Evolutionary conservation across 306 rosid species (phyloP).

Genomic region (Lotus japonicus): DNA sequence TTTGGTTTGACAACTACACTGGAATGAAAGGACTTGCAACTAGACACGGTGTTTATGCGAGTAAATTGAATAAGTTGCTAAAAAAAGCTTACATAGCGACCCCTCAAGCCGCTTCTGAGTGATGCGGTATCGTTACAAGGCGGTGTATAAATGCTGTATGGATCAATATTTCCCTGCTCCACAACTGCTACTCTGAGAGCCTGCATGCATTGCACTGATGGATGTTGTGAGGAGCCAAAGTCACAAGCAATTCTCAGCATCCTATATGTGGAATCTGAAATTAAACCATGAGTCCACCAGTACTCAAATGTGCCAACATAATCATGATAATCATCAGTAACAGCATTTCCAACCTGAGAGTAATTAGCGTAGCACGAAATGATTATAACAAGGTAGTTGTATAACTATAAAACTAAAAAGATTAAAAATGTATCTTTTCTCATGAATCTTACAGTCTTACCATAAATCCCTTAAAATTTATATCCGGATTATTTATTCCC

Average conservation of each 20-base stretch:
- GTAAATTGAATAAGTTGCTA: not conserved
- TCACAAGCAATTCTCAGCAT: slow-evolving; percentile 50
- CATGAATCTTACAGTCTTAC: slow-evolving; percentile 40
- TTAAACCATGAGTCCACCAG: slow-evolving; percentile 96
- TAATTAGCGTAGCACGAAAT: slow-evolving; percentile 12
- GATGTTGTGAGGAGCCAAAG: slow-evolving; percentile 66
- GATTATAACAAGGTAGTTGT: not conserved
- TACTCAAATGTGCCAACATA: slow-evolving; percentile 81
- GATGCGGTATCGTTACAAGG: slow-evolving; percentile 62
- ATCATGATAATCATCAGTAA: slow-evolving; percentile 88
- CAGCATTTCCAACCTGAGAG: slow-evolving; percentile 87
- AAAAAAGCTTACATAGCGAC: slow-evolving; percentile 70
- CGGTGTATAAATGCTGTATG: slow-evolving; percentile 69
- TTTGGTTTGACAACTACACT: too few relatives aligned
- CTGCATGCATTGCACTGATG: slow-evolving; percentile 57
- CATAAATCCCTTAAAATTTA: slow-evolving; percentile 85
- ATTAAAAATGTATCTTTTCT: slow-evolving; percentile 1
- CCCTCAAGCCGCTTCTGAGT: slow-evolving; percentile 50
- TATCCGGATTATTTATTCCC: slow-evolving; percentile 63
- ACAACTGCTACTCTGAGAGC: slow-evolving; percentile 45
- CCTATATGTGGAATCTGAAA: slow-evolving; percentile 83
- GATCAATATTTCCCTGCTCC: slow-evolving; percentile 88
- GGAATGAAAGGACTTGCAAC: too few relatives aligned
- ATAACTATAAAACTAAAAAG: not conserved
- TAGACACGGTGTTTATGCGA: not conserved